Conservation (phyloP, 1,139 yeast genomes). For the Diutina pseudorugosa region DNA sequence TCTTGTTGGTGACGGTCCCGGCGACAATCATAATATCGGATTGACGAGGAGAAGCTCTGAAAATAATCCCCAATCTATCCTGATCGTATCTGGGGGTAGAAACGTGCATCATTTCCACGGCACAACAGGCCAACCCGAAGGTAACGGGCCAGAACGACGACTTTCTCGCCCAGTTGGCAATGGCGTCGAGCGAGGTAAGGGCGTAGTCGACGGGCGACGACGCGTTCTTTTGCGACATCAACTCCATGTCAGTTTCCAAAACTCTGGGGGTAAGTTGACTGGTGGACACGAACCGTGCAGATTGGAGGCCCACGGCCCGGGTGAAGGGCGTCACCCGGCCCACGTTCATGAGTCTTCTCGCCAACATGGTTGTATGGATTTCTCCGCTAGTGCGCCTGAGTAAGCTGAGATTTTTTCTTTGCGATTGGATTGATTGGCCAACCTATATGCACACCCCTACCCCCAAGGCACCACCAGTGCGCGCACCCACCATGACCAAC, state of each 20-base stretch:
- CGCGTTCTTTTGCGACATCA: slow-evolving; percentile 33
- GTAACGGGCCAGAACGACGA: slow-evolving; percentile 93
- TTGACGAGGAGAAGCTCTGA: slow-evolving; percentile 92
- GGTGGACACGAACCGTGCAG: slow-evolving; percentile 11
- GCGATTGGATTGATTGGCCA: slow-evolving; percentile 3
- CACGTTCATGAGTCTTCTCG: slow-evolving; percentile 1
- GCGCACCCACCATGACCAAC: too few species aligned
- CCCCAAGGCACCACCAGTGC: background rate
- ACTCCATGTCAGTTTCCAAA: slow-evolving; percentile 33
- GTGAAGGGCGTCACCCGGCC: slow-evolving; percentile 2
- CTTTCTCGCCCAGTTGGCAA: slow-evolving; percentile 88
- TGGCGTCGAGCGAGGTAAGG: slow-evolving; percentile 69
- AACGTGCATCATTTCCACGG: slow-evolving; percentile 93
- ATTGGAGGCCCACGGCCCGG: slow-evolving; percentile 14
- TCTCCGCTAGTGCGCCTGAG: background rate
- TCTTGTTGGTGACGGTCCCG: slow-evolving; percentile 82
- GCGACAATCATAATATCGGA: slow-evolving; percentile 91
- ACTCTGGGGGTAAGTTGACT: slow-evolving; percentile 33
- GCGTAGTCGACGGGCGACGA: slow-evolving; percentile 62
- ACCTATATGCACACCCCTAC: background rate
- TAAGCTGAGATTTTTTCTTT: background rate
- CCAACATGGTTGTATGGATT: slow-evolving; percentile 1
- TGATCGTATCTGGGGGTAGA: slow-evolving; percentile 90
- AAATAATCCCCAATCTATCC: slow-evolving; percentile 86
- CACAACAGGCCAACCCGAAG: slow-evolving; percentile 86